phyloP scores from a whole-genome alignment of 202 grass and related monocot species.

The Eragrostis tef region DNA sequence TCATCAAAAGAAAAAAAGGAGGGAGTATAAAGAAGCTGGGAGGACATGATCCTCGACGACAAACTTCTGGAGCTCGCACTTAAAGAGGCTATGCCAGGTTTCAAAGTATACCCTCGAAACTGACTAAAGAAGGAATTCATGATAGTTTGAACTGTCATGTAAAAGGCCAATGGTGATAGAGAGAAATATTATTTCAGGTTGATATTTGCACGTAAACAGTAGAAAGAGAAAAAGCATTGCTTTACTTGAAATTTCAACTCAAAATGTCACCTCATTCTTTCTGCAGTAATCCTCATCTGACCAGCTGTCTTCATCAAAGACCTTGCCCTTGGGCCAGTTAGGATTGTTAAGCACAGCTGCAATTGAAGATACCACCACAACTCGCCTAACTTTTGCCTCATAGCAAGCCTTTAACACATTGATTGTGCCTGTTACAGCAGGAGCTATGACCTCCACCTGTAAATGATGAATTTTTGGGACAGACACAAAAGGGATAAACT shows the following conservation, averaged over 20 bases:
- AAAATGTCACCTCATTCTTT: conserved; percentile 56
- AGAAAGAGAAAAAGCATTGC: background rate
- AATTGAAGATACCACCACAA: conserved; percentile 61
- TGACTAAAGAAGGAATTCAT: background rate
- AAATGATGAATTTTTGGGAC: background rate
- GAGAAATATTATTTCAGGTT: background rate
- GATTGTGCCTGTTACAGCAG: conserved; percentile 63
- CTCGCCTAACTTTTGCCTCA: conserved; percentile 66
- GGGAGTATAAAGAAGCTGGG: no score
- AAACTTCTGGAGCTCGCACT: no score
- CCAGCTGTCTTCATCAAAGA: conserved; percentile 63
- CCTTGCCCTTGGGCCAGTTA: conserved; percentile 57
- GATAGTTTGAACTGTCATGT: background rate
- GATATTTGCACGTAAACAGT: background rate
- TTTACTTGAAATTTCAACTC: background rate
- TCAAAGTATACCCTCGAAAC: background rate
- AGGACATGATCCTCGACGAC: no score
- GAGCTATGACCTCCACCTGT: conserved; percentile 59
- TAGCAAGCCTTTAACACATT: conserved; percentile 68
- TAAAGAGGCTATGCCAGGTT: no score
- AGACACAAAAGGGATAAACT: background rate
- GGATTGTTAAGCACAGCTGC: conserved; percentile 47
- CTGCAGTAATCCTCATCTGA: conserved; percentile 67
- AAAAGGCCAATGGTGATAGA: background rate
- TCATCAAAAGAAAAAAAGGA: no score